Percentiles rank a stretch among this genome's conserved stretches.
These are phyloP conservation scores for Zasmidium cellare DNA, from an alignment of 2,329 filamentous ascomycete species.

Conservation along the genomic window DNA sequence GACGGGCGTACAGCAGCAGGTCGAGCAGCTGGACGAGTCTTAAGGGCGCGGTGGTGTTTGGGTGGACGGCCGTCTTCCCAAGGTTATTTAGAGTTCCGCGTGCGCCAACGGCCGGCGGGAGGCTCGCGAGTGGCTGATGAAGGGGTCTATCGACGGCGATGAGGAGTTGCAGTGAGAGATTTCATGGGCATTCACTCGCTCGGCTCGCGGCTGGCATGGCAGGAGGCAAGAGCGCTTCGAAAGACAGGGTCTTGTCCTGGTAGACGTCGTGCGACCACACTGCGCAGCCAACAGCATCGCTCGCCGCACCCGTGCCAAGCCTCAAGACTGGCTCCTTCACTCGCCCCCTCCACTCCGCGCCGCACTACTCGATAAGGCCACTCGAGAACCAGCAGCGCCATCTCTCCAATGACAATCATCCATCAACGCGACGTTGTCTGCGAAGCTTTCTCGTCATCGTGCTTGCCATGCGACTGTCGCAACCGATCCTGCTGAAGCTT, in stretches of 20 bases:
- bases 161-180: not conserved
- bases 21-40: not conserved
- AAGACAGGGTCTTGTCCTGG: not conserved
- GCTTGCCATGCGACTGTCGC: not conserved
- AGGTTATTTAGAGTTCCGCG: slow-evolving; percentile 1
- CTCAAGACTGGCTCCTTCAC: not conserved
- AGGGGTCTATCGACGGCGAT: not conserved
- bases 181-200: not conserved
- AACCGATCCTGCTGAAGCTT: not conserved
- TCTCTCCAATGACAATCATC: not conserved
- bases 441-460: not conserved
- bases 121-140: slow-evolving; percentile 1
- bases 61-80: not conserved
- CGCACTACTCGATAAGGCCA: not conserved
- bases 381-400: not conserved
- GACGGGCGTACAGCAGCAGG: not conserved
- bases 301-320: not conserved
- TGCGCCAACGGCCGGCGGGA: not conserved
- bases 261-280: not conserved
- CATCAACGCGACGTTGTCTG: not conserved
- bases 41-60: not conserved
- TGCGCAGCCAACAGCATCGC: not conserved
- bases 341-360: not conserved
- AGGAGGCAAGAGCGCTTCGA: not conserved
- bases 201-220: not conserved